Evolutionary conservation across 805 yeast species (phyloP).

Genomic region (Metschnikowia gruessii): DNA sequence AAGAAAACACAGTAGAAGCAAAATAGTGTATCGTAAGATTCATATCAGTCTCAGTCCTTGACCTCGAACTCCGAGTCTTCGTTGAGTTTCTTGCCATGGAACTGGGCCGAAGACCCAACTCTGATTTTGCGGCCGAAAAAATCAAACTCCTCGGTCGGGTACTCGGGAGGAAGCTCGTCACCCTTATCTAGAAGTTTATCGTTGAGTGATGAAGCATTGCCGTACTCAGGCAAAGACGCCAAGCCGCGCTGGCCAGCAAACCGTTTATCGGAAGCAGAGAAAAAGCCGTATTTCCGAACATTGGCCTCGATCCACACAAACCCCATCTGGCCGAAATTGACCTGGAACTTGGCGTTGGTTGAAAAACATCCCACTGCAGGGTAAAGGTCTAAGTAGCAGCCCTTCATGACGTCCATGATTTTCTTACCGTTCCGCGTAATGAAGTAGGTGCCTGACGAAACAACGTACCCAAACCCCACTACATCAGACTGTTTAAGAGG

Average conservation of each 20-base stretch:
- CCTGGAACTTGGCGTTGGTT: slow-evolving; percentile 42
- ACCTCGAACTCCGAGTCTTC: slow-evolving; percentile 16
- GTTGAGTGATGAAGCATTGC: slow-evolving; percentile 18
- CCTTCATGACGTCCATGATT: slow-evolving; percentile 47
- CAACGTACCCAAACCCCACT: slow-evolving; percentile 53
- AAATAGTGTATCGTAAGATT: neutral
- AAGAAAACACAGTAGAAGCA: neutral
- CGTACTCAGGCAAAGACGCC: slow-evolving; percentile 39
- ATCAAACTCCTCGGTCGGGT: slow-evolving; percentile 60
- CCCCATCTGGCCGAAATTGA: slow-evolving; percentile 43
- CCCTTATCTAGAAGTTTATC: slow-evolving; percentile 68
- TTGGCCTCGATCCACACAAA: slow-evolving; percentile 50
- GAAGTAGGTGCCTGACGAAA: slow-evolving; percentile 47
- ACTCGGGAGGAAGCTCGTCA: slow-evolving; percentile 68
- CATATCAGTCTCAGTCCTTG: slow-evolving; percentile 5
- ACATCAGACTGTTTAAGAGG: slow-evolving; percentile 52
- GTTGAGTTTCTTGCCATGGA: slow-evolving; percentile 9
- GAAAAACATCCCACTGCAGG: slow-evolving; percentile 54
- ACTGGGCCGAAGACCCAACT: slow-evolving; percentile 31
- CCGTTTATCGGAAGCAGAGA: slow-evolving; percentile 44
- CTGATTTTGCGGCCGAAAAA: slow-evolving; percentile 49
- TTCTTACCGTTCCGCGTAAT: slow-evolving; percentile 57
- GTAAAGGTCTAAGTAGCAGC: slow-evolving; percentile 47
- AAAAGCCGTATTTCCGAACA: slow-evolving; percentile 55
- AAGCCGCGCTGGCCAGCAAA: slow-evolving; percentile 39